Evolutionary conservation across 495 filamentous ascomycete species (phyloP).

Genomic region (Darksidea phi): DNA sequence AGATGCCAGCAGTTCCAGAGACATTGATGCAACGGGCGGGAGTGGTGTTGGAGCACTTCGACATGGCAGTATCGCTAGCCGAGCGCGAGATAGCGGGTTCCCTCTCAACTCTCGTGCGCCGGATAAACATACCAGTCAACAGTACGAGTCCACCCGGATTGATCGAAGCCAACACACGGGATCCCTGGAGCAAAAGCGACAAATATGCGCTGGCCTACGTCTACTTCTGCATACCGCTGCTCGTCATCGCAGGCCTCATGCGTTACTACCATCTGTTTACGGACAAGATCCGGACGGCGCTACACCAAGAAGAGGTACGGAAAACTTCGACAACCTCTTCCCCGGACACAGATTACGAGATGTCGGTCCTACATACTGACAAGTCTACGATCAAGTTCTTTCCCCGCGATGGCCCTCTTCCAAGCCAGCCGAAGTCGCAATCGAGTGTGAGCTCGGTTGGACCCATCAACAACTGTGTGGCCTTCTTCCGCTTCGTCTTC

Average conservation of each 20-base stretch:
- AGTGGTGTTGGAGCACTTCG: constrained; percentile 33
- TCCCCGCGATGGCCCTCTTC: constrained; percentile 54
- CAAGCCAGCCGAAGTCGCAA: constrained; percentile 57
- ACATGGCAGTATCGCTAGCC: constrained; percentile 27
- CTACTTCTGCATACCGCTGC: constrained; percentile 74
- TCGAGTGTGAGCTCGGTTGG: constrained; percentile 67
- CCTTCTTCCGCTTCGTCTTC: constrained; percentile 78
- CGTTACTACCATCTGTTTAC: constrained; percentile 82
- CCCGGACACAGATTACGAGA: constrained; percentile 66
- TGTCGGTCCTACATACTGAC: constrained; percentile 67
- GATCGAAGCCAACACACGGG: constrained; percentile 69
- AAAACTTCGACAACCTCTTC: constrained; percentile 53
- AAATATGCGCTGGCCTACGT: constrained; percentile 88
- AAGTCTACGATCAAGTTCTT: constrained; percentile 70
- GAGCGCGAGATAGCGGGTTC: constrained; percentile 33
- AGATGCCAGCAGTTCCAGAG: constrained; percentile 41
- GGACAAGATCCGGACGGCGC: constrained; percentile 80
- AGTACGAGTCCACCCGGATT: constrained; percentile 68
- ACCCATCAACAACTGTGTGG: constrained; percentile 70
- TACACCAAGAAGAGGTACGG: constrained; percentile 71
- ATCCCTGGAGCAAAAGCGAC: constrained; percentile 76
- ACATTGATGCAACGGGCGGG: constrained; percentile 36
- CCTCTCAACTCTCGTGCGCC: constrained; percentile 57
- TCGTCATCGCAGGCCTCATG: constrained; percentile 61
- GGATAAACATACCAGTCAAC: constrained; percentile 70